These are phyloP conservation scores for Cladosporium sp. DNA, from an alignment of 2,329 filamentous ascomycete genomes.

Conservation along the genomic window DNA sequence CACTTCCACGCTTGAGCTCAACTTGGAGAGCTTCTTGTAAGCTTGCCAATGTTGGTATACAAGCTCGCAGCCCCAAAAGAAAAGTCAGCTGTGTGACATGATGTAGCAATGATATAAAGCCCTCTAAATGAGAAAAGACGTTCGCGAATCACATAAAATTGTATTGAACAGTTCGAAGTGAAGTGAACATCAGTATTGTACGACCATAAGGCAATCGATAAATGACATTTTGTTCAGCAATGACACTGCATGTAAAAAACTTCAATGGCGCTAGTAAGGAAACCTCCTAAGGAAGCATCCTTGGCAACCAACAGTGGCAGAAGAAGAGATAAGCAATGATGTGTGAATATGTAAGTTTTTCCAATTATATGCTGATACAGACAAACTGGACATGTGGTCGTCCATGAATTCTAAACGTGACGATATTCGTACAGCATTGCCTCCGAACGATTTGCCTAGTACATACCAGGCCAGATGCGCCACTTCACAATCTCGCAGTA, in stretches of 20 bases:
- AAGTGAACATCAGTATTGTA: too few relatives aligned
- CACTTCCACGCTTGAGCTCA: constrained; percentile 89
- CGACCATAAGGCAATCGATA: too few relatives aligned
- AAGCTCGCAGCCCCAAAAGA: not conserved
- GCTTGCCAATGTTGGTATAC: constrained; percentile 65
- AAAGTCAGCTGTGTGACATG: not conserved
- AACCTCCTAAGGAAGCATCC: too few relatives aligned
- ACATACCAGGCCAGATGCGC: constrained; percentile 79
- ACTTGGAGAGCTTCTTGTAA: constrained; percentile 92
- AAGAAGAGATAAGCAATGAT: too few relatives aligned
- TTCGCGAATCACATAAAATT: not conserved
- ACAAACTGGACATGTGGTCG: too few relatives aligned
- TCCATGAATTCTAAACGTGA: too few relatives aligned
- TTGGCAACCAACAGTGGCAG: too few relatives aligned
- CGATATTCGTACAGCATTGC: too few relatives aligned
- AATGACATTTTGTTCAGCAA: too few relatives aligned
- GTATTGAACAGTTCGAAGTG: not conserved
- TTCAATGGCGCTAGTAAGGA: too few relatives aligned
- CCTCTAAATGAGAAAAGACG: not conserved
- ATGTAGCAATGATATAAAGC: constrained; percentile 2
- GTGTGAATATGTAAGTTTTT: not conserved
- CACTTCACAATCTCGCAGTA: constrained; percentile 80
- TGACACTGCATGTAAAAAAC: too few relatives aligned
- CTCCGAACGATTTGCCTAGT: constrained; percentile 45
- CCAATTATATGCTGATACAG: too few relatives aligned